Evolutionary conservation across 1,139 yeast species (phyloP).

Genomic region (Protomyces gravidus): DNA sequence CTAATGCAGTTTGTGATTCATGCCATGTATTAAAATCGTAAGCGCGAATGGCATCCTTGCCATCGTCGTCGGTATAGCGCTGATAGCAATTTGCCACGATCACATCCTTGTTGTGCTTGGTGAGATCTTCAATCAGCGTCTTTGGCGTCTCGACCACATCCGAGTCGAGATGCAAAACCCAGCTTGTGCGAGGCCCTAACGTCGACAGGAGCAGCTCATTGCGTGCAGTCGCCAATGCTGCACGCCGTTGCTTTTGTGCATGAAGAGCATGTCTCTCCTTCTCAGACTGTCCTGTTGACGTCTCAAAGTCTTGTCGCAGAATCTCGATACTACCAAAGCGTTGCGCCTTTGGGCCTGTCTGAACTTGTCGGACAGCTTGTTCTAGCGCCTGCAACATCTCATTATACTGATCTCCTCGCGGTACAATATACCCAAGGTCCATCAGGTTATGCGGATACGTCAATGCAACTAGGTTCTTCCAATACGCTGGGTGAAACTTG

Average conservation of each 20-base stretch:
- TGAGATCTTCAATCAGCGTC: conserved; percentile 77
- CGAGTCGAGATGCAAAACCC: conserved; percentile 95
- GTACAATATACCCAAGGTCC: conserved; percentile 86
- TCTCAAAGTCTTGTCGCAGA: conserved; percentile 79
- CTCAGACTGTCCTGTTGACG: conserved; percentile 53
- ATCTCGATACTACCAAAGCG: conserved; percentile 77
- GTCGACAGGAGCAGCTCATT: conserved; percentile 89
- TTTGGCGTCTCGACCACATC: conserved; percentile 86
- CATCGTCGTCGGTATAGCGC: conserved; percentile 54
- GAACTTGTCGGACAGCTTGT: conserved; percentile 64
- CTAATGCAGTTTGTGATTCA: conserved; percentile 79
- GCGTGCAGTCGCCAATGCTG: conserved; percentile 89
- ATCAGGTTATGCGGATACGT: conserved; percentile 78
- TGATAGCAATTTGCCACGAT: conserved; percentile 91
- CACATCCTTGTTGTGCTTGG: conserved; percentile 80
- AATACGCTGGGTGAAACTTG: conserved; percentile 73
- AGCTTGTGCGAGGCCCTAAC: conserved; percentile 78
- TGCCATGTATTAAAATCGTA: conserved; percentile 97
- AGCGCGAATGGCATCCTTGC: conserved; percentile 65
- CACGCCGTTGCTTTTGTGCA: conserved; percentile 85
- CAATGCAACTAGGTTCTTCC: conserved; percentile 72
- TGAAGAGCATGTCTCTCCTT: conserved; percentile 48
- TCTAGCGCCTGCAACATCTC: conserved; percentile 66
- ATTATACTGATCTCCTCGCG: conserved; percentile 77
- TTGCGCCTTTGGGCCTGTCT: conserved; percentile 53